A percentile compares a stretch with the other conserved stretches of the same genome.
phyloP scores from a whole-genome alignment of 768 basidiomycete species.

The Pleurotus tuoliensis region DNA sequence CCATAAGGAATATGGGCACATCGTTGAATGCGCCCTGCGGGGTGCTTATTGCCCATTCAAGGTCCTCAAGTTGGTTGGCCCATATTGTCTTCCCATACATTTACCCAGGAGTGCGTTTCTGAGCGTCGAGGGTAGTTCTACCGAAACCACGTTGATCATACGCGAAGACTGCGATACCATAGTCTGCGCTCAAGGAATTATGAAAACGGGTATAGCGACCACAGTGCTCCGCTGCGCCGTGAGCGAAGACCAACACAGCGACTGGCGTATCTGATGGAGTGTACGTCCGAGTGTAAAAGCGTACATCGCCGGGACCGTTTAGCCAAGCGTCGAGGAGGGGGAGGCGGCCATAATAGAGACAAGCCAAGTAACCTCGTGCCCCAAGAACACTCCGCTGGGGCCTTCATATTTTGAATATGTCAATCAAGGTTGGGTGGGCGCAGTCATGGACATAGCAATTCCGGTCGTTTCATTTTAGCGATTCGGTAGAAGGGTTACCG shows the following conservation, averaged over 20 bases:
- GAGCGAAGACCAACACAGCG: conserved; percentile 64
- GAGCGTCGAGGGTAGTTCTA: conserved; percentile 61
- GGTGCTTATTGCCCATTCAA: conserved; percentile 64
- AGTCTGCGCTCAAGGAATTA: conserved; percentile 40
- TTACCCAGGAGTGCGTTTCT: conserved; percentile 48
- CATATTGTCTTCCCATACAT: conserved; percentile 63
- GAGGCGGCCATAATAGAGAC: neutral
- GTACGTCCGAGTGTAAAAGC: conserved; percentile 75
- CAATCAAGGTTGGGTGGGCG: too few relatives aligned
- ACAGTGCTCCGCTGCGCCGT: conserved; percentile 76
- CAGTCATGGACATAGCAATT: too few relatives aligned
- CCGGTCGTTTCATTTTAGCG: too few relatives aligned
- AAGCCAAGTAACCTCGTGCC: neutral
- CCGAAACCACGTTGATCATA: conserved; percentile 84
- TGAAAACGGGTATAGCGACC: conserved; percentile 69
- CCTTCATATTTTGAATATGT: too few relatives aligned
- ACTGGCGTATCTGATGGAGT: conserved; percentile 29
- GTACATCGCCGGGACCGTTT: conserved; percentile 48
- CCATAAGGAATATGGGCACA: conserved; percentile 66
- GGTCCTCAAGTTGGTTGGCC: conserved; percentile 59
- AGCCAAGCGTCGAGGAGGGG: conserved; percentile 52
- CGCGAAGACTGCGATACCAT: conserved; percentile 61
- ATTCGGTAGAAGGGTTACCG: too few relatives aligned
- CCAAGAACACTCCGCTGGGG: too few relatives aligned
- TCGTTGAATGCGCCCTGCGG: conserved; percentile 39